phyloP scores from a whole-genome alignment of 352 stramenopile genomes.

The Blastocystis sp. region DNA sequence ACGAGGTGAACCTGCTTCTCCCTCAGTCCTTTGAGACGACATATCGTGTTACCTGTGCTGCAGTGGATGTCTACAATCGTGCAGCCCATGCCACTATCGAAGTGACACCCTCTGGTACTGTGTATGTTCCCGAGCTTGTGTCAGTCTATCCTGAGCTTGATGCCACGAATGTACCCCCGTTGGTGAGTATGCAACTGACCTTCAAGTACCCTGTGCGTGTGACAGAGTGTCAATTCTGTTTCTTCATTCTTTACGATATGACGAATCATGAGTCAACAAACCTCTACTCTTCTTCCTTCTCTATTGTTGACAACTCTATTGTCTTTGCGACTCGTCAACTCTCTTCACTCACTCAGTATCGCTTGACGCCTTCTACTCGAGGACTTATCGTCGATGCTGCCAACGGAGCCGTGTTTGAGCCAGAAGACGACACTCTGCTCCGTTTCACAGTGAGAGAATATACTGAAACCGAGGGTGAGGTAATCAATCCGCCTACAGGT shows the following conservation, averaged over 20 bases:
- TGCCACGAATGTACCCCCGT: background rate
- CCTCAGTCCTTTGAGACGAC: background rate
- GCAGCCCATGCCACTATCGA: background rate
- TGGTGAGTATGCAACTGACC: background rate
- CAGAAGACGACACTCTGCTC: background rate
- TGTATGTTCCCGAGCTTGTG: background rate
- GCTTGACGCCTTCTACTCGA: background rate
- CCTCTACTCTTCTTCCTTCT: background rate
- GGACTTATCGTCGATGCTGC: background rate
- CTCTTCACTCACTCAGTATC: background rate
- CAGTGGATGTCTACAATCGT: background rate
- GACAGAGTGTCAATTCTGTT: background rate
- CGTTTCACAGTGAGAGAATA: background rate
- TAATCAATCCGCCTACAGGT: background rate
- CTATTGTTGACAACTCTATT: background rate
- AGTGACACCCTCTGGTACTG: background rate
- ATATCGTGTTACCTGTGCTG: background rate
- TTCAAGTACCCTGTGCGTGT: slow-evolving; percentile 35
- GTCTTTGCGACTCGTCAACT: background rate
- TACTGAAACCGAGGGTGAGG: background rate
- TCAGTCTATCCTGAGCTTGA: background rate
- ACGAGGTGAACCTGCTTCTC: background rate
- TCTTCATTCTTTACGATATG: slow-evolving; percentile 45
- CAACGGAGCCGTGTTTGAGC: background rate
- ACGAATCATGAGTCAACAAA: background rate